Conservation (phyloP, 1,284 basidiomycete species). For the Ganoderma meredithae region DNA sequence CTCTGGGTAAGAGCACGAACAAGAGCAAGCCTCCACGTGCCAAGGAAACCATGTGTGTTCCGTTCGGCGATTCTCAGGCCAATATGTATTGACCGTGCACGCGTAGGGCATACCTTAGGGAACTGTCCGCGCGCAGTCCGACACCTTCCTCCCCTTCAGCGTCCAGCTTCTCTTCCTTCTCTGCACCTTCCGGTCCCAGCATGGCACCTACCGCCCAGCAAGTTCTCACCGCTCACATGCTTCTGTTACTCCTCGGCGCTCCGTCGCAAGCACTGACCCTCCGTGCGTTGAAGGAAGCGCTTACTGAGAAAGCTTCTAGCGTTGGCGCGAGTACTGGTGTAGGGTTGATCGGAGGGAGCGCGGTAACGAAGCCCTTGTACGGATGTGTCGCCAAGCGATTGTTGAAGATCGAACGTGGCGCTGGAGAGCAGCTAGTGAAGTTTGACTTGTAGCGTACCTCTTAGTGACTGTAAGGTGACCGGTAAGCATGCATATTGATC, state of each 20-base stretch:
- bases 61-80: constrained; percentile 13
- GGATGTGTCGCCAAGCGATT: constrained; percentile 77
- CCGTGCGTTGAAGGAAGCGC: constrained; percentile 65
- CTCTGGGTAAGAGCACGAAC: constrained; percentile 33
- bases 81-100: neutral
- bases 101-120: constrained; percentile 61
- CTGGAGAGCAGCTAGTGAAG: constrained; percentile 73
- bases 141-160: constrained; percentile 52
- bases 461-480: neutral
- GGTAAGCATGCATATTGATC: neutral
- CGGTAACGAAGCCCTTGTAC: constrained; percentile 63
- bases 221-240: constrained; percentile 70
- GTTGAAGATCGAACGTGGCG: constrained; percentile 75
- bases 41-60: constrained; percentile 70
- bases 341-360: constrained; percentile 45
- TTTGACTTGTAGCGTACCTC: constrained; percentile 58
- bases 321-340: constrained; percentile 42
- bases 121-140: constrained; percentile 43
- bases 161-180: constrained; percentile 53
- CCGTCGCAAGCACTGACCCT: constrained; percentile 65
- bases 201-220: constrained; percentile 63
- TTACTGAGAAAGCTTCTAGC: constrained; percentile 50
- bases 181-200: constrained; percentile 40
- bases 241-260: constrained; percentile 57
- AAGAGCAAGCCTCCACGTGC: constrained; percentile 51